These are phyloP conservation scores for Boeremia lycopersici DNA, from an alignment of 2,329 filamentous ascomycete species.

Conservation along the genomic window DNA sequence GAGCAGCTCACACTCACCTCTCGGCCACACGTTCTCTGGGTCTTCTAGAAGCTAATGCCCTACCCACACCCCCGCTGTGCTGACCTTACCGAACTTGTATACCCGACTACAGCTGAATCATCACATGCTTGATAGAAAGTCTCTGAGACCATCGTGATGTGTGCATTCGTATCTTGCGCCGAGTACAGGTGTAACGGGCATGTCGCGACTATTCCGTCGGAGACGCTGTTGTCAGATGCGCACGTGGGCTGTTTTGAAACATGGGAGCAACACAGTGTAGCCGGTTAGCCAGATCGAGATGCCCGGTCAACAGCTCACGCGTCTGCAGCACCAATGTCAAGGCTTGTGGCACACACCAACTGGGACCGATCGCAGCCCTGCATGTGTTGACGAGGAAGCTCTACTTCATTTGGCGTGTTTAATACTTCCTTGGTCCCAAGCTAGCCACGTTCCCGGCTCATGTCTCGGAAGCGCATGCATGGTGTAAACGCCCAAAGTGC, in stretches of 20 bases:
- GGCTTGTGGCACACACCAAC: not conserved
- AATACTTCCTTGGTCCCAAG: not conserved
- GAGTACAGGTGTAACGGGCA: not conserved
- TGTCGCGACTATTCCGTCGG: slow-evolving; percentile 2
- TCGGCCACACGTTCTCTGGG: slow-evolving; percentile 10
- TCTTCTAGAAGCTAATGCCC: slow-evolving; percentile 17
- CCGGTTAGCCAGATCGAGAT: not conserved
- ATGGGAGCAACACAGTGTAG: not conserved
- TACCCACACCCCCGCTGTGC: slow-evolving; percentile 10
- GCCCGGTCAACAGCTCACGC: not conserved
- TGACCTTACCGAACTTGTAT: not conserved
- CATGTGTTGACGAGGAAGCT: not conserved
- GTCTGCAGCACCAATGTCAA: not conserved
- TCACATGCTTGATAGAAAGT: slow-evolving; percentile 12
- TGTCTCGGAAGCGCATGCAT: not conserved
- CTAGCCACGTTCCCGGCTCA: not conserved
- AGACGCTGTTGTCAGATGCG: not conserved
- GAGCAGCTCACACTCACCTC: not conserved
- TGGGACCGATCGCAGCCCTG: not conserved
- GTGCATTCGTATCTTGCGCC: not conserved
- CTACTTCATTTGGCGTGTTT: not conserved
- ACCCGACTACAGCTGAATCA: not conserved
- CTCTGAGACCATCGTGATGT: not conserved
- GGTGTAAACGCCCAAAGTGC: slow-evolving; percentile 7
- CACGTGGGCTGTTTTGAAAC: not conserved